Conservation (phyloP, 495 filamentous ascomycete species). For the Hypoxylon fragiforme region DNA sequence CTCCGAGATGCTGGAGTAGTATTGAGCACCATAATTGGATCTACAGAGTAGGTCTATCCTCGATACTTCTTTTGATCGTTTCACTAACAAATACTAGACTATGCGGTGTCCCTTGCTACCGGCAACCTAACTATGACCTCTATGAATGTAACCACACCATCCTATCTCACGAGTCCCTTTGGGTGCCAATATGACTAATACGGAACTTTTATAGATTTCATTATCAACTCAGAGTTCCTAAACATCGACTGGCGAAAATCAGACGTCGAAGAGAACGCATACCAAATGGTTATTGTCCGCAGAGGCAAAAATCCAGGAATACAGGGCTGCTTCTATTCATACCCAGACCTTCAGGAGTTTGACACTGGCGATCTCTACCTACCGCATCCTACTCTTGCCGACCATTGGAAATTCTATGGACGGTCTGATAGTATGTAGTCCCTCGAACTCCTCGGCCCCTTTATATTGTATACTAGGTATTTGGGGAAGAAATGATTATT, state of each 20-base stretch:
- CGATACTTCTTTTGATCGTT: background rate
- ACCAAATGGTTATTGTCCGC: conserved; percentile 55
- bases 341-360: conserved; percentile 55
- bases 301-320: conserved; percentile 37
- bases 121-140: conserved; percentile 42
- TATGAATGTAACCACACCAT: conserved; percentile 42
- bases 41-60: conserved; percentile 44
- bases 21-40: conserved; percentile 40
- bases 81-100: background rate
- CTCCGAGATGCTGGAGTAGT: conserved; percentile 19
- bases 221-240: conserved; percentile 49
- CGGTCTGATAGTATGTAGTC: conserved; percentile 54
- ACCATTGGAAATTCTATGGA: conserved; percentile 55
- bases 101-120: conserved; percentile 39
- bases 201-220: conserved; percentile 41
- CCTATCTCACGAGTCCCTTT: background rate
- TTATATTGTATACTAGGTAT: too few relatives aligned
- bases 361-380: conserved; percentile 59
- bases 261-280: conserved; percentile 47
- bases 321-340: conserved; percentile 56
- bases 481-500: too few relatives aligned
- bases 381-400: conserved; percentile 50
- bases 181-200: background rate
- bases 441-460: background rate
- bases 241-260: conserved; percentile 48